These are phyloP conservation scores for Zygotorulaspora sp. DNA, from an alignment of 805 yeast species.

Conservation along the genomic window DNA sequence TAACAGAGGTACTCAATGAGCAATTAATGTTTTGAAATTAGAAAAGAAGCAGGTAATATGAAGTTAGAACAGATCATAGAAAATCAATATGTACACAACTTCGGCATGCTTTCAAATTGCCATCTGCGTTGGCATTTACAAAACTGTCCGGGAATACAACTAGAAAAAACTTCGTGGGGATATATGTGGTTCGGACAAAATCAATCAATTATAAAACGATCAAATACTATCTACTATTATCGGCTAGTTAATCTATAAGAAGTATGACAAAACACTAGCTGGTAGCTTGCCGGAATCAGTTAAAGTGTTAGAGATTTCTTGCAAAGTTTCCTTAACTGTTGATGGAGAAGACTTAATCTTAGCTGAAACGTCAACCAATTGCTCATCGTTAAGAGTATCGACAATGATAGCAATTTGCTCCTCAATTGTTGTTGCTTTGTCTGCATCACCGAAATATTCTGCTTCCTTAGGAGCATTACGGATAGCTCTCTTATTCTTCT, in stretches of 20 bases:
- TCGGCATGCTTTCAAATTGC: neutral
- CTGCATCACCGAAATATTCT: conserved; percentile 78
- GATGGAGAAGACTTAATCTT: conserved; percentile 55
- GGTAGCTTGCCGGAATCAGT: conserved; percentile 52
- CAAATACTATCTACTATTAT: neutral
- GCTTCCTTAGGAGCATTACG: conserved; percentile 80
- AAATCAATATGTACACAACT: too few relatives aligned
- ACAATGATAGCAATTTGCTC: conserved; percentile 75
- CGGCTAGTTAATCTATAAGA: conserved; percentile 27
- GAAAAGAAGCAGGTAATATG: too few relatives aligned
- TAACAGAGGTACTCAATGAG: too few relatives aligned
- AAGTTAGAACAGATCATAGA: too few relatives aligned
- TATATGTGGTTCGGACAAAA: too few relatives aligned
- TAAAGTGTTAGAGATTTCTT: conserved; percentile 51
- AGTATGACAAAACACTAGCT: conserved; percentile 51
- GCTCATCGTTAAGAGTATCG: conserved; percentile 74
- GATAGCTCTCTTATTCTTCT: conserved; percentile 90
- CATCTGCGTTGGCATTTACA: neutral
- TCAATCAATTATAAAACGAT: neutral
- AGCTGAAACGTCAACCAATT: conserved; percentile 68
- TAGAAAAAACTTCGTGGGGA: neutral
- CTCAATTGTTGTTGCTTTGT: conserved; percentile 61
- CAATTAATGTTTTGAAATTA: too few relatives aligned
- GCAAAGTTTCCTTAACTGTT: conserved; percentile 55
- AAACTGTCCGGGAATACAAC: conserved; percentile 1